Percentiles rank a stretch among this genome's conserved stretches.
Evolutionary conservation across 305 asterid species (phyloP).

Genomic region (Salvia sclarea): DNA sequence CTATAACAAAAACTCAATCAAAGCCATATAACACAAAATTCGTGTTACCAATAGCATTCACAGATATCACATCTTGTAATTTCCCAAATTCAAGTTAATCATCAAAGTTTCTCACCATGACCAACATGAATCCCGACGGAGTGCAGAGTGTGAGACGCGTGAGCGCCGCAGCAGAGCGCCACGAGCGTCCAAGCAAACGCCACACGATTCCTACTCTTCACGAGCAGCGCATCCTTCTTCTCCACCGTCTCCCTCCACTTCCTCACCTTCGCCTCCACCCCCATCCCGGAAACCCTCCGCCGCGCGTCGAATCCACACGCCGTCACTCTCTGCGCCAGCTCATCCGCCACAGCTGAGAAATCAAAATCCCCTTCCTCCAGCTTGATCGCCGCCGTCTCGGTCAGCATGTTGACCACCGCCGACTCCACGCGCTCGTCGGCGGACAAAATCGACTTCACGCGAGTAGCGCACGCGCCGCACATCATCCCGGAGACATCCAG

Average conservation of each 20-base stretch:
- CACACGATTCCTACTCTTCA: slow-evolving; percentile 74
- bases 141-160: slow-evolving; percentile 84
- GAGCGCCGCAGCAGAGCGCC: slow-evolving; percentile 91
- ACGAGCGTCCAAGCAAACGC: slow-evolving; percentile 95
- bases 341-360: slow-evolving; percentile 47
- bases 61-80: background rate
- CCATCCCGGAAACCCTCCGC: slow-evolving; percentile 74
- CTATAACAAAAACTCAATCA: background rate
- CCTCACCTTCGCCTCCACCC: slow-evolving; percentile 80
- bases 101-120: slow-evolving; percentile 56
- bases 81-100: background rate
- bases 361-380: slow-evolving; percentile 54
- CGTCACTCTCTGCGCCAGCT: slow-evolving; percentile 64
- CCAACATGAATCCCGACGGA: slow-evolving; percentile 82
- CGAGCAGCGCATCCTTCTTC: slow-evolving; percentile 78
- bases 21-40: background rate
- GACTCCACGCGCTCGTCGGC: slow-evolving; percentile 84
- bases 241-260: slow-evolving; percentile 88
- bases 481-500: slow-evolving; percentile 93
- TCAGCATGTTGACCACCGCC: slow-evolving; percentile 86
- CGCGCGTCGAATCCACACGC: slow-evolving; percentile 84
- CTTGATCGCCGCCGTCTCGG: slow-evolving; percentile 92
- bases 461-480: slow-evolving; percentile 97
- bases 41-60: too few species aligned
- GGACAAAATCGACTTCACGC: slow-evolving; percentile 75